phyloP scores from a whole-genome alignment of 257 asterid genomes.

The Solanum medicagineum region DNA sequence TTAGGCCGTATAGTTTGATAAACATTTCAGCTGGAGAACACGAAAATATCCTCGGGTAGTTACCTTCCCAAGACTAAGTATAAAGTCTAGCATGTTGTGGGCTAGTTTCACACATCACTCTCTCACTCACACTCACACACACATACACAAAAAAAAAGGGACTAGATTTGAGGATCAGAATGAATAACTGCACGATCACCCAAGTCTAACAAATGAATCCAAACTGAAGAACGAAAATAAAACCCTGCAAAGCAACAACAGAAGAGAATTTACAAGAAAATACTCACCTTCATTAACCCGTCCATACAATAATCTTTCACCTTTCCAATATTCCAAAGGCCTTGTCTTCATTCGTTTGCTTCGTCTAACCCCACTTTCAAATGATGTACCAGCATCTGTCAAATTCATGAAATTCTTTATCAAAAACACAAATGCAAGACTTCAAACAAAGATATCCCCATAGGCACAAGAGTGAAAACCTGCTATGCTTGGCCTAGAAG shows the following conservation, averaged over 20 bases:
- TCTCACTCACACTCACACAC: neutral
- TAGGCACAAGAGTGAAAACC: constrained; percentile 29
- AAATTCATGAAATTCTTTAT: constrained; percentile 6
- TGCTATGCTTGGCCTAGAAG: constrained; percentile 61
- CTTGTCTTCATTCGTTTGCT: constrained; percentile 79
- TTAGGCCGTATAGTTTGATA: neutral
- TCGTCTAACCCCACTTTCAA: constrained; percentile 68
- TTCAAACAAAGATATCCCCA: neutral
- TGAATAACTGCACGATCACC: neutral
- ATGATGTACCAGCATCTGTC: constrained; percentile 67
- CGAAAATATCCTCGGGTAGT: neutral
- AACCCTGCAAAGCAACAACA: neutral
- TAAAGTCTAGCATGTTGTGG: neutral
- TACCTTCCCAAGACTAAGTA: neutral
- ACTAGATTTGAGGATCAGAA: neutral
- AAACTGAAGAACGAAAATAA: neutral
- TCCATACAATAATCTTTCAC: constrained; percentile 68
- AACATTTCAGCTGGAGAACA: neutral
- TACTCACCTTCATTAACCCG: constrained; percentile 60
- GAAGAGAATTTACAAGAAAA: neutral
- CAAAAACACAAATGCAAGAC: neutral
- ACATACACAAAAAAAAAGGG: neutral
- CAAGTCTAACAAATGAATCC: neutral
- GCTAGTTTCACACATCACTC: neutral
- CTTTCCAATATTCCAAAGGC: constrained; percentile 89